These are phyloP conservation scores for Candolleomyces eurysporus DNA, from an alignment of 768 basidiomycete genomes.

Conservation along the genomic window DNA sequence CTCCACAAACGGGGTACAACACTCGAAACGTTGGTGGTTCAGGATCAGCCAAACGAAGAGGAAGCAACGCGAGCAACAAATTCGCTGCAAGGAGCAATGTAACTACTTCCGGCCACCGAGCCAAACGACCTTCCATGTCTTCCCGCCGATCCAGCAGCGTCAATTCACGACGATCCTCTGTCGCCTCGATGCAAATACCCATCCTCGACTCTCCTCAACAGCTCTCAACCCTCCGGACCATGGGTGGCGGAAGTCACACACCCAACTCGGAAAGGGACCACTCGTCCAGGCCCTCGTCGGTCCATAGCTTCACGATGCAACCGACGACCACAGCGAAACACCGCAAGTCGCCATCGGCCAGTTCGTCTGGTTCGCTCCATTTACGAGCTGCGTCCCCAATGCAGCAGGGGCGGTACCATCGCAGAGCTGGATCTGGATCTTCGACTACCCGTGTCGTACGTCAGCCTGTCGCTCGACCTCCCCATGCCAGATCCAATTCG, in stretches of 20 bases:
- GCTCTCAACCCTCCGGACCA: slow-evolving; percentile 59
- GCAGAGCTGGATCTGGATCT: slow-evolving; percentile 76
- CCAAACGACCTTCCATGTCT: slow-evolving; percentile 69
- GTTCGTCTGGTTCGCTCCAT: slow-evolving; percentile 70
- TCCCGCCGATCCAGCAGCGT: slow-evolving; percentile 90
- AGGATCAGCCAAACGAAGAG: slow-evolving; percentile 45
- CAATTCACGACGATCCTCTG: slow-evolving; percentile 74
- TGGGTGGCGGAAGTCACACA: slow-evolving; percentile 63
- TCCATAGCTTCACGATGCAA: slow-evolving; percentile 73
- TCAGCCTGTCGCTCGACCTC: slow-evolving; percentile 39
- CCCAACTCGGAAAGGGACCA: slow-evolving; percentile 84
- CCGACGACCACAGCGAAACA: slow-evolving; percentile 40
- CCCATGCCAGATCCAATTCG: slow-evolving; percentile 74
- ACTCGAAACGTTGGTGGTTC: slow-evolving; percentile 20
- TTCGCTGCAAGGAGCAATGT: slow-evolving; percentile 21
- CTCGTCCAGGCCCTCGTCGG: slow-evolving; percentile 79
- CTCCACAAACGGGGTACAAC: slow-evolving; percentile 13
- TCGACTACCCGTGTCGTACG: slow-evolving; percentile 80
- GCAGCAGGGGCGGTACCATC: slow-evolving; percentile 61
- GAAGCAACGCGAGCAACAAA: slow-evolving; percentile 39
- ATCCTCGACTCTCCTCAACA: slow-evolving; percentile 62
- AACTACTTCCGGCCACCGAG: slow-evolving; percentile 40
- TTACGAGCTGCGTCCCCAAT: slow-evolving; percentile 75
- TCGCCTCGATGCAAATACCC: slow-evolving; percentile 46
- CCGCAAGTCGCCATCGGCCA: slow-evolving; percentile 72